phyloP scores from a whole-genome alignment of 2,329 filamentous ascomycete genomes.

The Bipolaris bicolor region DNA sequence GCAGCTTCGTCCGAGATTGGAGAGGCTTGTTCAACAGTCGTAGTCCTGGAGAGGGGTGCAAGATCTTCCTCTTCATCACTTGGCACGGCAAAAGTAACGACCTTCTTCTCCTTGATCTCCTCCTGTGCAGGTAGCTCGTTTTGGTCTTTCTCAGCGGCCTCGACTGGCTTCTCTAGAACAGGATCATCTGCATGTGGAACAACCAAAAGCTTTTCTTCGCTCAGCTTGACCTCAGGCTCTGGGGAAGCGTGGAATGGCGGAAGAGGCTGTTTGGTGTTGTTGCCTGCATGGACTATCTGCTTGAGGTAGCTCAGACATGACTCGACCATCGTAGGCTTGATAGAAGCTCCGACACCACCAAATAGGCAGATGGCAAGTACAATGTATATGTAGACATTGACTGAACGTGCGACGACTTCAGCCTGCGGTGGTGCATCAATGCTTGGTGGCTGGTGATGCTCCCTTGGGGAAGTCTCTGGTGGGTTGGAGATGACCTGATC shows the following conservation, averaged over 20 bases:
- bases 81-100: constrained; percentile 43
- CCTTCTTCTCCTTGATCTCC: constrained; percentile 42
- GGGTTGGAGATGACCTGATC: constrained; percentile 29
- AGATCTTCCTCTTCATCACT: constrained; percentile 43
- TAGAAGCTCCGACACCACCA: constrained; percentile 19
- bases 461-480: constrained; percentile 27
- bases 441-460: constrained; percentile 19
- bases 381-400: constrained; percentile 12
- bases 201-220: constrained; percentile 7
- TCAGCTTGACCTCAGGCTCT: constrained; percentile 6
- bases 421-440: constrained; percentile 30
- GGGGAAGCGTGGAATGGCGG: constrained; percentile 15
- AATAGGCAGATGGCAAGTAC: constrained; percentile 20
- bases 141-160: constrained; percentile 12
- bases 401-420: constrained; percentile 21
- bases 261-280: constrained; percentile 13
- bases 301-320: constrained; percentile 24
- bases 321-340: constrained; percentile 20
- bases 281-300: constrained; percentile 18
- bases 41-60: constrained; percentile 42
- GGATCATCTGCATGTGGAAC: constrained; percentile 10
- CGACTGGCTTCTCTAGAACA: constrained; percentile 6
- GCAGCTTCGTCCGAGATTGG: constrained; percentile 24
- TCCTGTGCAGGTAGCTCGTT: constrained; percentile 11
- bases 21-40: constrained; percentile 39